Conservation (phyloP, 768 basidiomycete species). For the Leucocoprinus sp. region DNA sequence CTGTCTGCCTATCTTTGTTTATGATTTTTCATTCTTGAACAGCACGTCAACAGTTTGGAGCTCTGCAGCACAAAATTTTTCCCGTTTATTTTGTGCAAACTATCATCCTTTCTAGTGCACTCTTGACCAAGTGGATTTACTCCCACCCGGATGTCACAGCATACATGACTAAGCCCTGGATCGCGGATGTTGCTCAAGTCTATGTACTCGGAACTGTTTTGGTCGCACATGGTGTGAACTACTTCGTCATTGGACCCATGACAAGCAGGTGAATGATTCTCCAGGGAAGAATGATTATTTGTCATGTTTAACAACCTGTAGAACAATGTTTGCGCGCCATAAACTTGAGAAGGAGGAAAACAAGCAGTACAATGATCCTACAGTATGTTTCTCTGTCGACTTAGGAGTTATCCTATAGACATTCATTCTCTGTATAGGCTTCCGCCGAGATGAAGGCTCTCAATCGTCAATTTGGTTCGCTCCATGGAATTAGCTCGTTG, state of each 20-base stretch:
- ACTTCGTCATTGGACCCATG: conserved; percentile 62
- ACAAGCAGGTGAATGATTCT: conserved; percentile 50
- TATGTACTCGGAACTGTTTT: conserved; percentile 45
- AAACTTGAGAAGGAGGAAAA: conserved; percentile 69
- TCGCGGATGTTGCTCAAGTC: conserved; percentile 58
- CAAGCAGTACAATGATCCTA: conserved; percentile 54
- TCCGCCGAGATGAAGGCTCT: conserved; percentile 63
- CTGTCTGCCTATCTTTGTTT: too few species aligned
- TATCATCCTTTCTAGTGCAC: conserved; percentile 41
- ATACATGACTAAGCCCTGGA: conserved; percentile 35
- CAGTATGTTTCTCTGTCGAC: conserved; percentile 34
- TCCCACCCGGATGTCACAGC: conserved; percentile 48
- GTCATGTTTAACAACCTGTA: conserved; percentile 18
- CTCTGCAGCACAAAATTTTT: conserved; percentile 67
- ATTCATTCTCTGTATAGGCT: conserved; percentile 31
- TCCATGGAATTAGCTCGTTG: conserved; percentile 65
- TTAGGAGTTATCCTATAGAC: conserved; percentile 2
- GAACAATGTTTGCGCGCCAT: conserved; percentile 71
- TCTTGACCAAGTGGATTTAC: conserved; percentile 51
- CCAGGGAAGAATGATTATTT: not conserved
- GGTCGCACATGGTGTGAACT: conserved; percentile 49
- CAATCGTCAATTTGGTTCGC: conserved; percentile 54
- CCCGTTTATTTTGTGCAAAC: conserved; percentile 67
- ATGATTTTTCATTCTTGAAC: too few species aligned
- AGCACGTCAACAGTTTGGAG: conserved; percentile 68